Evolutionary conservation across 768 basidiomycete genomes (phyloP).

Genomic region (Tricholoma matsutake): DNA sequence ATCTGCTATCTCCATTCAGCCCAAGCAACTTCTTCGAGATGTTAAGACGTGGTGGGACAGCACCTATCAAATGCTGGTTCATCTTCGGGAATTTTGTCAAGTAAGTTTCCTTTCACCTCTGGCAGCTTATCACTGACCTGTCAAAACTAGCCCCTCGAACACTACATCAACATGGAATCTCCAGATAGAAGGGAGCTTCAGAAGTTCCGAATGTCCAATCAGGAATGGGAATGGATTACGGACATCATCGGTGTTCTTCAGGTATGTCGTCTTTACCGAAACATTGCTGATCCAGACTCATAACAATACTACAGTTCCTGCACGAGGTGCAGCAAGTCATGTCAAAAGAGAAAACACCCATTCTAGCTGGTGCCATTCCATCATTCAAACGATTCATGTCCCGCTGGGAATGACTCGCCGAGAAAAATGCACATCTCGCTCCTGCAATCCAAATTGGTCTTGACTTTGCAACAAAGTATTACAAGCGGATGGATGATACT

Average conservation of each 20-base stretch:
- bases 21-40: conserved; percentile 5
- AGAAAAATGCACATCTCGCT: background rate
- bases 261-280: background rate
- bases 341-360: conserved; percentile 11
- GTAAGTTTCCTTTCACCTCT: conserved; percentile 4
- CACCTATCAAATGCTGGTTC: conserved; percentile 12
- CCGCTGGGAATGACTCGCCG: conserved; percentile 1
- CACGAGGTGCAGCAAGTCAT: conserved; percentile 16
- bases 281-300: too few relatives aligned
- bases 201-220: background rate
- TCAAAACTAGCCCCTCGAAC: conserved; percentile 1
- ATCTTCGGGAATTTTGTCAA: conserved; percentile 10
- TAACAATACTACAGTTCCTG: conserved; percentile 3
- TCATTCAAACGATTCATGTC: conserved; percentile 13
- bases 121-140: conserved; percentile 1
- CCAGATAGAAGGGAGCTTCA: background rate
- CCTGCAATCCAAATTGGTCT: conserved; percentile 7
- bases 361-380: conserved; percentile 9
- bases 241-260: conserved; percentile 13
- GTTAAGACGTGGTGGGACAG: conserved; percentile 15
- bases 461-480: conserved; percentile 8
- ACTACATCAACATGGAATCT: conserved; percentile 1
- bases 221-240: conserved; percentile 11
- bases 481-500: conserved; percentile 8
- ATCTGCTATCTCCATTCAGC: background rate